Base-by-base conservation (phyloP, 768 basidiomycete species). In the Boletus reticulatus region DNA sequence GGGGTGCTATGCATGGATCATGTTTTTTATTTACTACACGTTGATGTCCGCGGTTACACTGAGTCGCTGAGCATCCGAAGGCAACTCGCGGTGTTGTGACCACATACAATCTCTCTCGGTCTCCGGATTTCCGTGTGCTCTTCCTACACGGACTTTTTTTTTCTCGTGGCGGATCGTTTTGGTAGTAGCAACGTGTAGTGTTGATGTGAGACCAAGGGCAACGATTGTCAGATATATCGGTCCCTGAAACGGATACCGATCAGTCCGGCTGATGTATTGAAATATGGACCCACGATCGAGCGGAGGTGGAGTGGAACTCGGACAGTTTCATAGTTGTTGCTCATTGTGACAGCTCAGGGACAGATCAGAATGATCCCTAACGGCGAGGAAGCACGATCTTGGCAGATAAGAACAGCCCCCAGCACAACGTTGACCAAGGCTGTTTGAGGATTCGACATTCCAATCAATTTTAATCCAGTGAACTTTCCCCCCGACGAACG, bases 401-500 rank as follows among this genome's bases (percentile, higher is more conserved):
- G 12, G 41, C 43, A 36, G 29, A 34, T 50, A 16, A 48, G 45
- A 56, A 56, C 44, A 57, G 11, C 36, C 44, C 14, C 22, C 17
- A 24, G 43, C 20, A 43, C 52, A 44, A 32, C 41, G 19, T 22
- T 24, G 41, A 5, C 42, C 14, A n/a, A 9, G 22, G 14, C 48
- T 42, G 12, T 42, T 53, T 39, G 50, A 59, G 56, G 57, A 41
- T 44, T 27, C 41, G 29, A 24, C 6, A n/a, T 29, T 43, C 24
- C 6, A 13, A 24, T 29, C 22, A 12, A 31, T n/a, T 39, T 19
- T 14, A 38, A 48, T 37, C 22, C 24, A 46, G 32, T 12, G 12
- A 32, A 32, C 16, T 8, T 9, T 11, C 9, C 6, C 6, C 24
- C 16, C 32, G 38, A 46, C 2, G 14, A 39, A 39, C 17, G 17